These are phyloP conservation scores for Capsicum chinense DNA, from an alignment of 257 asterid genomes.

Conservation along the genomic window DNA sequence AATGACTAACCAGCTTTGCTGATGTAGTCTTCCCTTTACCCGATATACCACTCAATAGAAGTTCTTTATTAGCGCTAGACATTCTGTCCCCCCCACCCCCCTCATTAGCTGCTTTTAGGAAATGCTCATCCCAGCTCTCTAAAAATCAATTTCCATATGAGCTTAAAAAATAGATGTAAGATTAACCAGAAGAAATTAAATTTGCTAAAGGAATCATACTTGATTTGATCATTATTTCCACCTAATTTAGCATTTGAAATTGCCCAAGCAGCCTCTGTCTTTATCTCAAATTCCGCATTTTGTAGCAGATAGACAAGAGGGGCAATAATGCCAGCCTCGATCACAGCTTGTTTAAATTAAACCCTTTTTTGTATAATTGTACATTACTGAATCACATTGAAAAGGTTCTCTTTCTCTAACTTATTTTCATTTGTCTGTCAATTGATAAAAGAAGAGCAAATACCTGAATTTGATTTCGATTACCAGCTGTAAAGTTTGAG, in stretches of 20 bases:
- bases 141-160: conserved; percentile 27
- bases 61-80: too few species aligned
- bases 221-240: conserved; percentile 78
- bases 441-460: not conserved
- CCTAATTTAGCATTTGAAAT: conserved; percentile 89
- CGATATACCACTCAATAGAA: too few species aligned
- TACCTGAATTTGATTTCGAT: conserved; percentile 75
- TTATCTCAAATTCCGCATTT: conserved; percentile 75
- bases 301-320: conserved; percentile 74
- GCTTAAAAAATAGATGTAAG: not conserved
- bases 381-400: conserved; percentile 23
- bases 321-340: conserved; percentile 56
- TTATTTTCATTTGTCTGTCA: not conserved
- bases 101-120: too few species aligned
- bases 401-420: conserved; percentile 16
- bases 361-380: conserved; percentile 1
- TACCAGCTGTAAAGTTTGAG: conserved; percentile 88
- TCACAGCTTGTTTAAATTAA: conserved; percentile 54
- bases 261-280: conserved; percentile 93
- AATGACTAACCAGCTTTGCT: too few species aligned
- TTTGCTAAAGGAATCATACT: conserved; percentile 40
- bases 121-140: conserved; percentile 32
- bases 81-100: too few species aligned
- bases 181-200: not conserved
- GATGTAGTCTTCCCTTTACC: too few species aligned